Base-by-base conservation (phyloP, 2,329 filamentous ascomycete genomes). In the Trichocomaceae sp. region DNA sequence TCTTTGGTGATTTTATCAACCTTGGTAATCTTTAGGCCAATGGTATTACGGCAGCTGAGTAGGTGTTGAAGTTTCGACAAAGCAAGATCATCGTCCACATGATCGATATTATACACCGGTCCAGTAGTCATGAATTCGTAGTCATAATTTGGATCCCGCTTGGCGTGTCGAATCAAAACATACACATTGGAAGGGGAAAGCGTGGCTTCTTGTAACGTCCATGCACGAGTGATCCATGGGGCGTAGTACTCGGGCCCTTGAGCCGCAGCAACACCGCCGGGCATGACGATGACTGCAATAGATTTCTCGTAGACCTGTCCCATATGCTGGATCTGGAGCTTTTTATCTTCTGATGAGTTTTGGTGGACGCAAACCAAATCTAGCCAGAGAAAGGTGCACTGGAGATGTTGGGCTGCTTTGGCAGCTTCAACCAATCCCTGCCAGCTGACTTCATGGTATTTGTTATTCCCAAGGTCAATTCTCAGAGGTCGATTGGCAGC, bases 161-260 rank as follows among this genome's bases (percentile, higher is more conserved):
- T 22, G 10, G 50, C 23, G 19, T 20, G 37, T 23, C 33, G 19
- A 37, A 52, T 52, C 13, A 52, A 20, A 33, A 52, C 50, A 35
- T 52, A 19, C 39, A 52, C 39, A 33, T 52, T 52, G 10, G 39
- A 35, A 15, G 50, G 50, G 12, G 50, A 52, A 12, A 52, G 20
- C 8, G 50, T 52, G 10, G 50, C 39, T 45, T 52, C 50, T 52
- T 52, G 50, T 35, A 52, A 52, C 6, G 50, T 52, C 50, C 50
- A 52, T 10, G 50, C 50, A n/a, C 50, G 50, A 7, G 50, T 52
- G 35, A 52, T 52, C 50, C 50, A 52, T 45, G 39, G 39, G 4
- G 50, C 50, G 17, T 13, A 44, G 31, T 52, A n/a, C 19, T n/a
- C 50, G 22, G 23, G 23, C 3, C 39, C 50, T 19, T 52, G 50